These are phyloP conservation scores for Castanea crenata DNA, from an alignment of 306 rosid species.

Conservation along the genomic window DNA sequence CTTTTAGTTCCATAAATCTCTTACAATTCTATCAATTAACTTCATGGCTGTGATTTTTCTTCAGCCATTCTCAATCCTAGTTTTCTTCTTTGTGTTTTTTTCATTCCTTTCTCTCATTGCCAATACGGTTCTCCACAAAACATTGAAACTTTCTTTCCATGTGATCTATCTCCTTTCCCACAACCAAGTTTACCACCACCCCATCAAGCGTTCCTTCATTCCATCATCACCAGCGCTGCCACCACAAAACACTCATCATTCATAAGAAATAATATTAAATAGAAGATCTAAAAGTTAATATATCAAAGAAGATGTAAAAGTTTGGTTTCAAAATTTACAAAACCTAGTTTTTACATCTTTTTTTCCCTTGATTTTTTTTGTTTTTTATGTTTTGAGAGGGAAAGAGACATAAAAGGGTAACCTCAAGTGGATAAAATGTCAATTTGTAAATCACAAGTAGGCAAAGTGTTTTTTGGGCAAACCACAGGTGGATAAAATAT, in stretches of 20 bases:
- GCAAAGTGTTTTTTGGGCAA: too few species aligned
- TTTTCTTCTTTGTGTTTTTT: slow-evolving; percentile 25
- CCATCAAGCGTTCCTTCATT: neutral
- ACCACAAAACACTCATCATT: slow-evolving; percentile 24
- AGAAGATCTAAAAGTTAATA: too few species aligned
- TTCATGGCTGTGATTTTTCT: slow-evolving; percentile 36
- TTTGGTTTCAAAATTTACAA: too few species aligned
- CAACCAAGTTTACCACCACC: neutral
- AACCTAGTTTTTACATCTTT: too few species aligned
- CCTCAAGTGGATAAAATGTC: too few species aligned
- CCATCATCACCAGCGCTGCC: slow-evolving; percentile 18
- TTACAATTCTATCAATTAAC: slow-evolving; percentile 12
- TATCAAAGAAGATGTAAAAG: too few species aligned
- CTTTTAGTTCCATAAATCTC: slow-evolving; percentile 11
- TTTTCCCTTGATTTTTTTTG: too few species aligned
- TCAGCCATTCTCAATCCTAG: slow-evolving; percentile 20
- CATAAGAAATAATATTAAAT: slow-evolving; percentile 18
- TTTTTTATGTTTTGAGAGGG: too few species aligned
- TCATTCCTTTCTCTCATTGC: slow-evolving; percentile 26
- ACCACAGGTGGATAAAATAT: too few species aligned
- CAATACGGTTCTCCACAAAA: slow-evolving; percentile 51
- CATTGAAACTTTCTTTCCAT: slow-evolving; percentile 66
- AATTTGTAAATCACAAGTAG: too few species aligned
- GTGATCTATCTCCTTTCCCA: slow-evolving; percentile 25
- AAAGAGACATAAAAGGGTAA: too few species aligned